Base-by-base conservation (phyloP, 2,329 filamentous ascomycete species). In the Talaromyces sp. region DNA sequence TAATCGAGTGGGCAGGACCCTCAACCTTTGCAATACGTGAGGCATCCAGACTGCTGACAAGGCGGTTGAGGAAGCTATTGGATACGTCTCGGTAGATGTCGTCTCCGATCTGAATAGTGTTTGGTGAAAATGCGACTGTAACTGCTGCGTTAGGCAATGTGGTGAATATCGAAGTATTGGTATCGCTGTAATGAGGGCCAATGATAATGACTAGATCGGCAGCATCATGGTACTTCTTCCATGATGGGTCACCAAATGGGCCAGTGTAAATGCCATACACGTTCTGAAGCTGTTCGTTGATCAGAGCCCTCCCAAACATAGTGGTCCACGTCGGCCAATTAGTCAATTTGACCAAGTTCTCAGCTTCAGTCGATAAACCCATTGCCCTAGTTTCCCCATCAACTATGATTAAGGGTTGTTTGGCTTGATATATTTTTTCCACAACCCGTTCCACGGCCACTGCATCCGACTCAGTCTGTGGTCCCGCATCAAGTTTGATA, bases 211-310 rank as follows among this genome's bases (percentile, higher is more conserved):
- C 73, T 13, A 85, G 68, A 65, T 85, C 83, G 1, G 80, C 76
- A 0, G 68, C 67, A 1, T 80, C 68, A 14, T 83, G 69, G 49
- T 82, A 81, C 1, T 74, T 70, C 39, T 79, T 72, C 47, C 90
- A 90, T 74, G 93, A 89, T 9, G 22, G 9, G 9, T 52, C 33
- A 4, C 47, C 60, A 13, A 77, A 81, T 3, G 67, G 73, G 2
- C 81, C 84, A 9, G 75, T 74, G 64, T 84, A 86, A 2, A 84
- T 71, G 3, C 84, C 84, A 63, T 83, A 77, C 64, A 82, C 82
- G 54, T 83, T 85, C 3, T 78, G 73, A 33, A 75, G 66, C 0
- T 73, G 75, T 68, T 86, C 84, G 41, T 85, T 78, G 27, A 86
- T 70, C 3, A 86, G 73, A 3, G 84, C 79, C 70, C 85, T 85